phyloP scores from a whole-genome alignment of 768 basidiomycete genomes.

The Strobilomyces dryophilus region DNA sequence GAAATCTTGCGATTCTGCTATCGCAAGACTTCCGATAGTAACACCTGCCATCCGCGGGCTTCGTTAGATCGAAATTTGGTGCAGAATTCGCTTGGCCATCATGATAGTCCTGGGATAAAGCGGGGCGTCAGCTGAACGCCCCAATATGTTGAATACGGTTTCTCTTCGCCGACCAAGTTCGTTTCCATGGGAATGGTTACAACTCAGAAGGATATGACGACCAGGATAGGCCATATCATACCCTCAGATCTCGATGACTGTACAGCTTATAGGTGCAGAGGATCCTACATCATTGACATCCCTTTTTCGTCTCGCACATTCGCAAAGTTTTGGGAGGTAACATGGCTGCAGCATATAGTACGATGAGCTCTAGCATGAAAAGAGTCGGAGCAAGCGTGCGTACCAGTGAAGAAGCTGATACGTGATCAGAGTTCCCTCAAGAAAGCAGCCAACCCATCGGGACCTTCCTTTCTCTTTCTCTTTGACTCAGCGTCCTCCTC shows the following conservation, averaged over 20 bases:
- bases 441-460: slow-evolving; percentile 51
- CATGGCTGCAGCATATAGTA: not conserved
- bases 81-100: not conserved
- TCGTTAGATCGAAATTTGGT: not conserved
- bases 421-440: slow-evolving; percentile 19
- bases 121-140: too few relatives aligned
- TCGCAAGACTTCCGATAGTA: not conserved
- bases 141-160: not conserved
- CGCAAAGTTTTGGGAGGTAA: not conserved
- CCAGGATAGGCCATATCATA: not conserved
- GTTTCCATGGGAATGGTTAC: not conserved
- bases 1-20: not conserved
- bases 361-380: not conserved
- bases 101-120: not conserved
- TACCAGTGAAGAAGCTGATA: not conserved
- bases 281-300: not conserved
- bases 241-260: not conserved
- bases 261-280: not conserved
- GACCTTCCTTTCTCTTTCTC: slow-evolving; percentile 21
- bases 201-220: not conserved
- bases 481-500: slow-evolving; percentile 28
- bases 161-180: not conserved
- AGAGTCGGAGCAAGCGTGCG: not conserved
- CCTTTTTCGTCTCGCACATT: not conserved
- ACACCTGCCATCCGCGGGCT: not conserved